Evolutionary conservation across 2,329 filamentous ascomycete species (phyloP).

Genomic region (Trichoderma simmonsii): DNA sequence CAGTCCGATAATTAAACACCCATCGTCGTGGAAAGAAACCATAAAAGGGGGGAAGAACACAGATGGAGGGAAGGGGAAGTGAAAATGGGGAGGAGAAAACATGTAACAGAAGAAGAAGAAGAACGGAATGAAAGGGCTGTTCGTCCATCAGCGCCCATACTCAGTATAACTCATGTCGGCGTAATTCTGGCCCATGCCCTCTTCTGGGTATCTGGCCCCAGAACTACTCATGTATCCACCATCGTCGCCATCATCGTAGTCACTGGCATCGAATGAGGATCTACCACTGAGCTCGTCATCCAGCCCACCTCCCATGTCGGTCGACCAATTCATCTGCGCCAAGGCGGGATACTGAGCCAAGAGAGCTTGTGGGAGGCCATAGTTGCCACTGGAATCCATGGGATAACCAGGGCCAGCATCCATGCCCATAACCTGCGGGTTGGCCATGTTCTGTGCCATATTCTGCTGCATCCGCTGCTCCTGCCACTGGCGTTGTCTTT

Average conservation of each 20-base stretch:
- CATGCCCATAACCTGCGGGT: conserved; percentile 55
- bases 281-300: conserved; percentile 75
- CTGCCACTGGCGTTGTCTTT: conserved; percentile 71
- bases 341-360: conserved; percentile 90
- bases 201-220: conserved; percentile 58
- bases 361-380: conserved; percentile 78
- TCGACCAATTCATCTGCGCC: conserved; percentile 82
- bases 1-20: not conserved
- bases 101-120: not conserved
- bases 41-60: not conserved
- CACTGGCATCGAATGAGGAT: conserved; percentile 78
- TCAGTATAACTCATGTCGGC: conserved; percentile 52
- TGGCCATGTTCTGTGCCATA: conserved; percentile 58
- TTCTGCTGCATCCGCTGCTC: conserved; percentile 68
- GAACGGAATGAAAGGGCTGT: not conserved
- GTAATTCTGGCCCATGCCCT: conserved; percentile 53
- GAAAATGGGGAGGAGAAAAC: not conserved
- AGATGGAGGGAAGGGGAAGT: not conserved
- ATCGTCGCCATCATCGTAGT: conserved; percentile 72
- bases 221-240: conserved; percentile 64
- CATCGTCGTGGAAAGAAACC: not conserved
- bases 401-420: conserved; percentile 58
- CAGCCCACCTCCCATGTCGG: conserved; percentile 65
- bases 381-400: conserved; percentile 55
- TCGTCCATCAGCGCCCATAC: conserved; percentile 42